A percentile compares a stretch with the other conserved stretches of the same genome.
These are phyloP conservation scores for Polychaeton citri DNA, from an alignment of 2,329 filamentous ascomycete species.

Conservation along the genomic window DNA sequence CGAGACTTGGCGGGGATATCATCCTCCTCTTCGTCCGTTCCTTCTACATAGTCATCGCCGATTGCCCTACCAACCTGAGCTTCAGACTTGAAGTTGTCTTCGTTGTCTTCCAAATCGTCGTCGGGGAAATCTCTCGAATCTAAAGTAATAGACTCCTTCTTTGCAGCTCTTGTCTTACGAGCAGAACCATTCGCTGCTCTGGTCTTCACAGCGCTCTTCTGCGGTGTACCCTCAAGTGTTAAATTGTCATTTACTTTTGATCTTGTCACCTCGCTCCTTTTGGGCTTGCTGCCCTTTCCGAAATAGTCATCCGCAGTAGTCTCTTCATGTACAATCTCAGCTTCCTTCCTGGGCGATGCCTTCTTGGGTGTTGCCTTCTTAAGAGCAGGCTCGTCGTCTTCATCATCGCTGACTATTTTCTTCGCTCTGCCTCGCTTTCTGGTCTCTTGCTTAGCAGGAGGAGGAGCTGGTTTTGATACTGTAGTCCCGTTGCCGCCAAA, in stretches of 20 bases:
- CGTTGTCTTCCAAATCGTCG: slow-evolving; percentile 37
- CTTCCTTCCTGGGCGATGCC: slow-evolving; percentile 28
- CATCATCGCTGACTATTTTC: slow-evolving; percentile 69
- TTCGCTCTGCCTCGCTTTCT: slow-evolving; percentile 37
- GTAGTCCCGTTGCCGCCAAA: slow-evolving; percentile 50
- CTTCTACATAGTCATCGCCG: slow-evolving; percentile 61
- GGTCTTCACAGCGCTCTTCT: slow-evolving; percentile 21
- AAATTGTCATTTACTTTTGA: slow-evolving; percentile 11
- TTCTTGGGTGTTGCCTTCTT: slow-evolving; percentile 50
- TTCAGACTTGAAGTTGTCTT: slow-evolving; percentile 70
- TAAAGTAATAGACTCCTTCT: slow-evolving; percentile 24
- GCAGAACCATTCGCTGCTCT: slow-evolving; percentile 15
- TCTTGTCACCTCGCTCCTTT: slow-evolving; percentile 30
- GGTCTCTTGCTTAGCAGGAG: slow-evolving; percentile 23
- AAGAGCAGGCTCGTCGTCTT: slow-evolving; percentile 48
- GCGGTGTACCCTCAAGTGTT: slow-evolving; percentile 23
- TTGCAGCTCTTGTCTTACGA: slow-evolving; percentile 22
- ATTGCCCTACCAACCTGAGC: slow-evolving; percentile 40
- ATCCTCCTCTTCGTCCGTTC: slow-evolving; percentile 52
- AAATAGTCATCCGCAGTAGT: slow-evolving; percentile 53
- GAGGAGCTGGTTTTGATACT: slow-evolving; percentile 38
- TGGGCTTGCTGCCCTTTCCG: slow-evolving; percentile 39
- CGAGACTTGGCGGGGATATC: slow-evolving; percentile 40
- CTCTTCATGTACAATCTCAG: slow-evolving; percentile 27
- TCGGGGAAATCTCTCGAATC: slow-evolving; percentile 23